Conservation (phyloP, 441 rosid genomes). For the Capsella rubella region DNA sequence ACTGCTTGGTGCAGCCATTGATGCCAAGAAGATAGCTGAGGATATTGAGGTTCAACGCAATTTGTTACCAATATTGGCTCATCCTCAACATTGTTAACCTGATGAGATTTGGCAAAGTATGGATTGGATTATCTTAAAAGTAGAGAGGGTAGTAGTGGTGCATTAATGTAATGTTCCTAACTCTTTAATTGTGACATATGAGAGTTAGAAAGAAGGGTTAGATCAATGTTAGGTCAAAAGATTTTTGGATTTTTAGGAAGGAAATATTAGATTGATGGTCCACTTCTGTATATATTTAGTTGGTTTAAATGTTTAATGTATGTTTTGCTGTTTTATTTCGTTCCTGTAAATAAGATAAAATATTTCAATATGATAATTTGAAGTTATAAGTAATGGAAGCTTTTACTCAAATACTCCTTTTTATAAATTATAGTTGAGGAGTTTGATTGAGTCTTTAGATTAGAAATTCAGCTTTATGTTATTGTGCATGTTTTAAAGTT, state of each 20-base stretch:
- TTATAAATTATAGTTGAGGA: slow-evolving; percentile 7
- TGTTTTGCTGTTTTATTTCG: not conserved
- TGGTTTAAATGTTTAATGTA: slow-evolving; percentile 4
- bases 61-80: slow-evolving; percentile 27
- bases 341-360: slow-evolving; percentile 15
- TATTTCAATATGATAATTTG: slow-evolving; percentile 17
- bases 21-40: slow-evolving; percentile 68
- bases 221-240: slow-evolving; percentile 36
- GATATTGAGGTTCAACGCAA: slow-evolving; percentile 57
- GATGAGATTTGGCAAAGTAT: slow-evolving; percentile 18
- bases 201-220: slow-evolving; percentile 31
- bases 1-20: slow-evolving; percentile 71
- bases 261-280: slow-evolving; percentile 33
- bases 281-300: slow-evolving; percentile 30
- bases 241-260: slow-evolving; percentile 27
- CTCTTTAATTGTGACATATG: slow-evolving; percentile 37
- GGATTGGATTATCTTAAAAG: not conserved
- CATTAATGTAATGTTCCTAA: slow-evolving; percentile 34
- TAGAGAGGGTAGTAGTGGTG: not conserved
- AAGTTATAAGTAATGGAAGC: slow-evolving; percentile 15
- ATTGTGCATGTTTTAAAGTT: slow-evolving; percentile 26
- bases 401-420: slow-evolving; percentile 33
- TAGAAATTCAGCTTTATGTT: slow-evolving; percentile 20
- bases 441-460: slow-evolving; percentile 17
- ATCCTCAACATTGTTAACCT: slow-evolving; percentile 18